Conservation (phyloP, 176 grass and related monocot genomes). For the Hordeum vulgare region MorexV3_pseudomolecules_assembly NC_058524.1:9409628-9410127, state of each 20-base stretch:
- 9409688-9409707: not conserved
- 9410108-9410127: not conserved
- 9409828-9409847: slow-evolving; percentile 10
- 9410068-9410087: slow-evolving; percentile 8
- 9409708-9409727: not conserved
- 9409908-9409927: not conserved
- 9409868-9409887: slow-evolving; percentile 42
- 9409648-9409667: slow-evolving; percentile 32
- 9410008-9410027: not conserved
- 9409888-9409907: slow-evolving; percentile 25
- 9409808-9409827: slow-evolving; percentile 39
- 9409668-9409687: not conserved
- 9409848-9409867: not conserved
- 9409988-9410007: not conserved
- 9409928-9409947: not conserved
- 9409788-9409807: slow-evolving; percentile 49
- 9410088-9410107: not conserved
- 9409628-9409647: slow-evolving; percentile 14
- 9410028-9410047: not conserved
- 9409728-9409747: slow-evolving; percentile 37
- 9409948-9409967: slow-evolving; percentile 10
- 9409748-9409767: slow-evolving; percentile 17
- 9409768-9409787: slow-evolving; percentile 11
- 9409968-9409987: not conserved
- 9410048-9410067: not conserved